Evolutionary conservation across 176 grass and related monocot species (phyloP), one percentile per base, ranked within the genome.

Genomic region (Eragrostis nindensis): DNA sequence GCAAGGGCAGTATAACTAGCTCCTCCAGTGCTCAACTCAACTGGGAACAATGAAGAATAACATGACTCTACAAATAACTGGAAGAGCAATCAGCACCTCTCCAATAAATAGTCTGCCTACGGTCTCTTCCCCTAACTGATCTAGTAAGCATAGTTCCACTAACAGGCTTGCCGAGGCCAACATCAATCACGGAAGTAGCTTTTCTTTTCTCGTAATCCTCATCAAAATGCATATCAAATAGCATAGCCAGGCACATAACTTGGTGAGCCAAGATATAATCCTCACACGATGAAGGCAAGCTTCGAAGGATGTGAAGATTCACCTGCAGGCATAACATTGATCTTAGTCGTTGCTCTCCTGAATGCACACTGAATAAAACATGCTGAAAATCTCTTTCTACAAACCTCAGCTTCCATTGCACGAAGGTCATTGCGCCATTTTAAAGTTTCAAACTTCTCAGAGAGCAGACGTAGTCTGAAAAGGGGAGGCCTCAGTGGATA

Each of bases 331-430:
- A 50, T 36, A 67, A 66, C 52, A 72, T 50, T 47, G 5, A 63
- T n/a, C 44, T 66, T 84, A 76, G 44, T 17, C 46, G 40, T 67
- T 50, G 63, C 66, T 76, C 11, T 46, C 3, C 17, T 40, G 63
- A 38, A 62, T 59, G 7, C 18, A 32, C 77, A 57, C 45, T 43
- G 55, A 45, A 44, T 3, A 62, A 56, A 84, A 81, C n/a, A 5
- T 68, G 8, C 15, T 27, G n/a, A 63, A 62, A 21, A 17, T 45
- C 55, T 43, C 62, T 42, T 10, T 48, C 55, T n/a, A 78, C 92
- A 84, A 84, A 99, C 96, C 96, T 99, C 92, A 32, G 90, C 86
- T 90, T 99, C 92, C 92, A 99, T 95, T 10, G 90, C 88, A 80
- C 90, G 88, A 73, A 99, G 88, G 47, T 93, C 92, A 84, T 93